Percentiles rank a stretch among this genome's conserved stretches.
phyloP scores from a whole-genome alignment of 805 yeast genomes.

The Peterozyma toletana region DNA sequence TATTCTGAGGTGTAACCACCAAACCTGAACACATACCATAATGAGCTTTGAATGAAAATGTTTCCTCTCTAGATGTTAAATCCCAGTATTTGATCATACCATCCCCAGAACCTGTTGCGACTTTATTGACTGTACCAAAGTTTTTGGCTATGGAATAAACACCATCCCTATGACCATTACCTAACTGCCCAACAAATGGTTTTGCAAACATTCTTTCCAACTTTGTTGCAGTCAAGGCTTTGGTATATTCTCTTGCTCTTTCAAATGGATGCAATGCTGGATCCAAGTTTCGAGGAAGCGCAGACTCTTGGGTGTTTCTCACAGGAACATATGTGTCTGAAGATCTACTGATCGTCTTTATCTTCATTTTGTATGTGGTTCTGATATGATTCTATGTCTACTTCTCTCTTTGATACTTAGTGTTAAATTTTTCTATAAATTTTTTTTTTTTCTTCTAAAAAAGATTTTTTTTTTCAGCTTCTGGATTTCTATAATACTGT shows the following conservation, averaged over 20 bases:
- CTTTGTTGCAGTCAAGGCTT: constrained; percentile 92
- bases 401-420: too few species aligned
- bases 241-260: constrained; percentile 92
- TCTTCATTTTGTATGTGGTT: constrained; percentile 44
- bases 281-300: constrained; percentile 81
- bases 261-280: constrained; percentile 97
- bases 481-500: too few species aligned
- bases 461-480: too few species aligned
- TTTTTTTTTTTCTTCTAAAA: too few species aligned
- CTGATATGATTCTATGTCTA: too few species aligned
- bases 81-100: constrained; percentile 96
- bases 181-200: constrained; percentile 93
- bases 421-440: too few species aligned
- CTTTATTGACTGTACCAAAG: constrained; percentile 55
- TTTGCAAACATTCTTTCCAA: constrained; percentile 95
- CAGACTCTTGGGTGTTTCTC: constrained; percentile 79
- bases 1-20: constrained; percentile 49
- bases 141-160: constrained; percentile 83
- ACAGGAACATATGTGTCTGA: constrained; percentile 92
- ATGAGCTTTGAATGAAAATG: constrained; percentile 78
- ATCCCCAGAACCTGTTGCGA: constrained; percentile 93
- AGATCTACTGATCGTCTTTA: constrained; percentile 83
- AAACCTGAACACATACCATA: constrained; percentile 85
- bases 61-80: constrained; percentile 68
- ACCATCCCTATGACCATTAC: constrained; percentile 93